Evolutionary conservation across 768 basidiomycete species (phyloP).

Genomic region (Boletus pseudo-olivaceus): DNA sequence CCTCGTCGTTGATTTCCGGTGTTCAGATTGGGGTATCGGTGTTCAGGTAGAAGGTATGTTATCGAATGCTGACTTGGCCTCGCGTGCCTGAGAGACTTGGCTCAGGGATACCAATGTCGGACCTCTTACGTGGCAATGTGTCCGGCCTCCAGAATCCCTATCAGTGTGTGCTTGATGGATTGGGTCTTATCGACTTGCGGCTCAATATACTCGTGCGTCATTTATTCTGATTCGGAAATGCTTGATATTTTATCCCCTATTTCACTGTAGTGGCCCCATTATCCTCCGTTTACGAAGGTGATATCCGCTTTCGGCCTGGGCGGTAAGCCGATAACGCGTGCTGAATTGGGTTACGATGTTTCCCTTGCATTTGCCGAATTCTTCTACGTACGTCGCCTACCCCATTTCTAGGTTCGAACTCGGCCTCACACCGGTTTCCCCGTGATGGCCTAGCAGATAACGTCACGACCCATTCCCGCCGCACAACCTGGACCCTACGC

Average conservation of each 20-base stretch:
- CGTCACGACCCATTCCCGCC: constrained; percentile 8
- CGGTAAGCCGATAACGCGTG: constrained; percentile 19
- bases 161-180: constrained; percentile 22
- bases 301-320: constrained; percentile 22
- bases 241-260: background rate
- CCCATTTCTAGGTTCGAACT: background rate
- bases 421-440: constrained; percentile 2
- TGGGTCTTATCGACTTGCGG: constrained; percentile 12
- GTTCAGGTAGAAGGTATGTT: constrained; percentile 17
- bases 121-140: constrained; percentile 21
- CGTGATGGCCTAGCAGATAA: constrained; percentile 18
- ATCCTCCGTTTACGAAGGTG: constrained; percentile 20
- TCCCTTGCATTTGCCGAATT: constrained; percentile 30
- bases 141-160: constrained; percentile 17
- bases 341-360: constrained; percentile 26
- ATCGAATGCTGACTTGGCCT: background rate
- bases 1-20: constrained; percentile 18
- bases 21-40: constrained; percentile 25
- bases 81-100: background rate
- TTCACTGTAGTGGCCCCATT: constrained; percentile 24
- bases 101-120: constrained; percentile 25
- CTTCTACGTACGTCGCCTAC: constrained; percentile 21
- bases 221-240: background rate
- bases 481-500: constrained; percentile 18
- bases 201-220: constrained; percentile 24